phyloP scores from a whole-genome alignment of 371 early-diverging fungal species.

The Circinella umbellata region DNA sequence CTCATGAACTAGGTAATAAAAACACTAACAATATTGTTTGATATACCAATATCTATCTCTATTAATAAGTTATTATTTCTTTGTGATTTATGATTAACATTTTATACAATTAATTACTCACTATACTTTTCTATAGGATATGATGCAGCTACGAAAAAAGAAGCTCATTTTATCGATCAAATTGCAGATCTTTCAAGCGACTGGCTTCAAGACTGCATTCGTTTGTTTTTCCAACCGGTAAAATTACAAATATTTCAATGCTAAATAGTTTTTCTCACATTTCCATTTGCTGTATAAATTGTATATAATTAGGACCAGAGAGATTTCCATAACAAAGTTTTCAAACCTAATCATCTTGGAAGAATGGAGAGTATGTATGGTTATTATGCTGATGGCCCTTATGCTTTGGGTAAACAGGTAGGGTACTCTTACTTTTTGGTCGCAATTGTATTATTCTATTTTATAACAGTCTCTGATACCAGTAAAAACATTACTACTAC shows the following conservation, averaged over 20 bases:
- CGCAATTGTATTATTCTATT: too few species aligned
- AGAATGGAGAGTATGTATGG: not conserved
- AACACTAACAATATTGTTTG: too few species aligned
- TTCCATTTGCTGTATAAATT: not conserved
- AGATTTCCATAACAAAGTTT: not conserved
- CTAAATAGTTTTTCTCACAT: not conserved
- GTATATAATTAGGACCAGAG: not conserved
- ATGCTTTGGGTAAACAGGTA: not conserved
- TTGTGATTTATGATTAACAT: too few species aligned
- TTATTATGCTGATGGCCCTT: not conserved
- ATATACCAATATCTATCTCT: too few species aligned
- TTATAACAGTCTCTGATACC: too few species aligned
- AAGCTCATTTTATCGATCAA: not conserved
- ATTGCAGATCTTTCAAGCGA: not conserved
- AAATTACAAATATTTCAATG: not conserved
- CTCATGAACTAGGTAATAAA: not conserved
- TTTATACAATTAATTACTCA: not conserved
- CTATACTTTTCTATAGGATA: not conserved
- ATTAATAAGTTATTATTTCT: too few species aligned
- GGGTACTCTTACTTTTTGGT: too few species aligned
- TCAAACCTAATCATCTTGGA: not conserved
- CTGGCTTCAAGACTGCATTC: not conserved
- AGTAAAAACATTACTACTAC: too few species aligned
- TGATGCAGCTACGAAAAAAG: not conserved
- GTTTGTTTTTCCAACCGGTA: conserved; percentile 7